phyloP scores from a whole-genome alignment of 495 filamentous ascomycete genomes.

The Amorphotheca resinae region DNA sequence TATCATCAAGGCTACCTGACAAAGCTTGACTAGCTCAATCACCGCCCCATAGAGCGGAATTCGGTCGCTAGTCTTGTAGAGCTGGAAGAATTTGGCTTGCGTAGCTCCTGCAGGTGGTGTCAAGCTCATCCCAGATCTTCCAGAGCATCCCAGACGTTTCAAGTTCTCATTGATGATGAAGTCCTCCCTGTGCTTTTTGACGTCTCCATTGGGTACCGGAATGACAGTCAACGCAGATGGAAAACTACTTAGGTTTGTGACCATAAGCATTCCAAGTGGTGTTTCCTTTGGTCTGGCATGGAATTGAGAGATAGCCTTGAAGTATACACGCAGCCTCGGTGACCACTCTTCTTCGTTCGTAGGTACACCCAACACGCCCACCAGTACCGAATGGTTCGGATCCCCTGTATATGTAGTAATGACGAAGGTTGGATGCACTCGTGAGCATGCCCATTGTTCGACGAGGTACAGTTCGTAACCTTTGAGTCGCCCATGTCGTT shows the following conservation, averaged over 20 bases:
- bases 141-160: constrained; percentile 85
- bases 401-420: constrained; percentile 93
- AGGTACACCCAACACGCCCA: constrained; percentile 75
- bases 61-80: constrained; percentile 76
- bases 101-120: constrained; percentile 64
- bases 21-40: constrained; percentile 81
- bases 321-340: constrained; percentile 64
- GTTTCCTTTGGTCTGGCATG: constrained; percentile 80
- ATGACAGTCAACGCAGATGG: constrained; percentile 85
- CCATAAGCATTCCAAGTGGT: constrained; percentile 71
- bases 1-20: constrained; percentile 75
- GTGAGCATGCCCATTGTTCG: constrained; percentile 95
- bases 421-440: constrained; percentile 77
- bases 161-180: constrained; percentile 94
- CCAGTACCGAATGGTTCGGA: constrained; percentile 58
- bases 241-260: constrained; percentile 84
- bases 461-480: constrained; percentile 94
- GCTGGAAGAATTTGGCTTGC: constrained; percentile 79
- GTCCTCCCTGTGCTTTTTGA: constrained; percentile 64
- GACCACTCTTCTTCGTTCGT: constrained; percentile 75
- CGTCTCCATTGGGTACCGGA: constrained; percentile 73
- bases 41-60: constrained; percentile 66
- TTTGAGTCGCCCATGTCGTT: constrained; percentile 51
- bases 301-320: constrained; percentile 70
- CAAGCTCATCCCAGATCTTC: constrained; percentile 73